Base-by-base conservation (phyloP, 2,329 filamentous ascomycete genomes). In the Metarhizium robertsii region DNA sequence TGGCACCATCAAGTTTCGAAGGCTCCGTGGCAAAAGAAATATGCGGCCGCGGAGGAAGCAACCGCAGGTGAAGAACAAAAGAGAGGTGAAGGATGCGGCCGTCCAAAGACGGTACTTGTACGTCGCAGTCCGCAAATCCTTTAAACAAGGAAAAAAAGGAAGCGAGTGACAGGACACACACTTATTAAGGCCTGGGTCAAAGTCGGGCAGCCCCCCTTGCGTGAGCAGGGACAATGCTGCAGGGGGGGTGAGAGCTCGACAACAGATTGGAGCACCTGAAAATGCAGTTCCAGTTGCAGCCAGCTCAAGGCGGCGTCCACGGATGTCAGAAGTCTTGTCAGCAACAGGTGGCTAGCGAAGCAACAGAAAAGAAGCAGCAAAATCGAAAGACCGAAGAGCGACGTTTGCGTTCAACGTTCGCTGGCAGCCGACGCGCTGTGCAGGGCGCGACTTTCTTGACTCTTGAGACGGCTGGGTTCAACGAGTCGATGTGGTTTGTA, bases 1-100 rank as follows among this genome's bases (percentile, higher is more conserved):
- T 42, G 47, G 49, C 46, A 51, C 32, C 55, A 56, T 56, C 46
- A 56, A 56, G 32, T 38, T 34, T 40, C 14, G 25, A 46, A 11
- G 52, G 29, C 13, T 10, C 42, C 7, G 42, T 30, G 30, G 45
- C n/a, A 10, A 8, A 13, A 2, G 3, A 8, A 6, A 10, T 43
- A 25, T 30, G 46, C 34, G 20, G 29, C 55, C 32, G 30, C 30
- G 6, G 14, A 8, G 16, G 25, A 25, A 53, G 55, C 40, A 42
- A 47, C 52, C 55, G 46, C 52, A 36, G 48, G 25, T 53, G 25
- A 34, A 34, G 34, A 25, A 6, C 13, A 46, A n/a, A 46, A 32
- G 34, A 20, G 20, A 50, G 45, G 43, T 7, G 38, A 50, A 38
- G 51, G 32, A 16, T 42, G 40, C 8, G 55, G 55, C 47, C 52